phyloP scores from a whole-genome alignment of 441 rosid species.

The Erodium chrysanthum region DNA sequence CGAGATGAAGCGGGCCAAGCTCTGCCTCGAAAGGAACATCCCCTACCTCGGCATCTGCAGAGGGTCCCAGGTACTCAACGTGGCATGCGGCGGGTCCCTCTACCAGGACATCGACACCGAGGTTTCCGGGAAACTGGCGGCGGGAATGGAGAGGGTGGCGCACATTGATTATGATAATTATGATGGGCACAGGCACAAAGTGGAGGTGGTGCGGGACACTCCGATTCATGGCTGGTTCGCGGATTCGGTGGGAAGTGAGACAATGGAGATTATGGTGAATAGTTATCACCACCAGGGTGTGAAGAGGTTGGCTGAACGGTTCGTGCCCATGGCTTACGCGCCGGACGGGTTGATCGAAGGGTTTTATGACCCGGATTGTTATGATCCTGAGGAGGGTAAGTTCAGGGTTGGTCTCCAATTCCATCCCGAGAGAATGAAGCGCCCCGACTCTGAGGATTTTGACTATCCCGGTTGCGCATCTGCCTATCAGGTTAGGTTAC shows the following conservation, averaged over 20 bases:
- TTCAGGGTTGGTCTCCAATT: constrained; percentile 77
- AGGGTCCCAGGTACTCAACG: constrained; percentile 73
- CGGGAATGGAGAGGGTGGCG: neutral
- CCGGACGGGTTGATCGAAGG: constrained; percentile 77
- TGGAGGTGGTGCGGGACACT: constrained; percentile 39
- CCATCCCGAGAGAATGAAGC: constrained; percentile 74
- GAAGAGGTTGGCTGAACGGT: constrained; percentile 51
- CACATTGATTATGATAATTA: constrained; percentile 68
- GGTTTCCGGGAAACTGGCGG: constrained; percentile 26
- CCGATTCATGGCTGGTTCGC: constrained; percentile 59
- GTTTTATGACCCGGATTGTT: constrained; percentile 68
- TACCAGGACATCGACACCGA: constrained; percentile 59
- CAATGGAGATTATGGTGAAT: constrained; percentile 57
- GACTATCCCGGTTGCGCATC: constrained; percentile 68
- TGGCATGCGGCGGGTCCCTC: constrained; percentile 69
- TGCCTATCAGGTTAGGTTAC: constrained; percentile 49
- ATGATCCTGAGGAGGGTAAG: constrained; percentile 61
- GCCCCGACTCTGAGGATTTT: constrained; percentile 37
- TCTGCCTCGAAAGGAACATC: constrained; percentile 63
- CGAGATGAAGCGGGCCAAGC: constrained; percentile 51
- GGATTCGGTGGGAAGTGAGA: too few relatives aligned
- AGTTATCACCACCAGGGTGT: constrained; percentile 90
- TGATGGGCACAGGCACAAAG: constrained; percentile 60
- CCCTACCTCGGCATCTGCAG: constrained; percentile 80
- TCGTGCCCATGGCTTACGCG: constrained; percentile 66